A percentile compares a stretch with the other conserved stretches of the same genome.
phyloP scores from a whole-genome alignment of 139 green algal genomes.

The Coelastrella sp. region DNA sequence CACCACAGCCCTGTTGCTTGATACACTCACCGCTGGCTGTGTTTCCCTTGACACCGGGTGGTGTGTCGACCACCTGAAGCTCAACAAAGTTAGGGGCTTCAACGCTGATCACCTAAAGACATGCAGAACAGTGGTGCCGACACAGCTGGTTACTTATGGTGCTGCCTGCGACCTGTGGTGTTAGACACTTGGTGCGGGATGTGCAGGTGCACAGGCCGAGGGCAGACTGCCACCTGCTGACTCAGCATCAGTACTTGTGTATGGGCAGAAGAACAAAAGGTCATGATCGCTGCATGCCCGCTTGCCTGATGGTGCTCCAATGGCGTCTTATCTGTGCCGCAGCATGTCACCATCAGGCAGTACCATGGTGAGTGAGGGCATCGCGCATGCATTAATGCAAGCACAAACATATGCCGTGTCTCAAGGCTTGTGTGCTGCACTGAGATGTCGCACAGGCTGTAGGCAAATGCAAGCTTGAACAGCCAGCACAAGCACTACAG shows the following conservation, averaged over 20 bases:
- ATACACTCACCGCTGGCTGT: conserved; percentile 62
- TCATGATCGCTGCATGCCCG: conserved; percentile 26
- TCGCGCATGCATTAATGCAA: no score
- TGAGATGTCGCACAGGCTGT: no score
- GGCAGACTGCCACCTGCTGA: not conserved
- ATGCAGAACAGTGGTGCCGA: not conserved
- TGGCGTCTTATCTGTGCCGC: conserved; percentile 17
- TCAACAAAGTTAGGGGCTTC: conserved; percentile 87
- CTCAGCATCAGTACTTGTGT: not conserved
- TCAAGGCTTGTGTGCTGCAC: no score
- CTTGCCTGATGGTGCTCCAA: conserved; percentile 45
- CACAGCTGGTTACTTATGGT: not conserved
- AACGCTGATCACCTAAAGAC: conserved; percentile 84
- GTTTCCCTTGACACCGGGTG: conserved; percentile 94
- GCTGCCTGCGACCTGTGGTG: not conserved
- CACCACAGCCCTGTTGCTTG: not conserved
- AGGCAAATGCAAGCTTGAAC: no score
- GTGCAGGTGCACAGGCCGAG: not conserved
- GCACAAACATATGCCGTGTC: no score
- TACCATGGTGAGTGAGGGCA: conserved; percentile 34
- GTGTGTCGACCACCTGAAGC: conserved; percentile 83
- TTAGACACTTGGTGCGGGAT: not conserved
- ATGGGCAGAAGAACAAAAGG: conserved; percentile 36
- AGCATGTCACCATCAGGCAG: conserved; percentile 7
- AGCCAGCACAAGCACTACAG: no score